phyloP scores from a whole-genome alignment of 352 stramenopile genomes.

The Saprolegnia diclina region DNA sequence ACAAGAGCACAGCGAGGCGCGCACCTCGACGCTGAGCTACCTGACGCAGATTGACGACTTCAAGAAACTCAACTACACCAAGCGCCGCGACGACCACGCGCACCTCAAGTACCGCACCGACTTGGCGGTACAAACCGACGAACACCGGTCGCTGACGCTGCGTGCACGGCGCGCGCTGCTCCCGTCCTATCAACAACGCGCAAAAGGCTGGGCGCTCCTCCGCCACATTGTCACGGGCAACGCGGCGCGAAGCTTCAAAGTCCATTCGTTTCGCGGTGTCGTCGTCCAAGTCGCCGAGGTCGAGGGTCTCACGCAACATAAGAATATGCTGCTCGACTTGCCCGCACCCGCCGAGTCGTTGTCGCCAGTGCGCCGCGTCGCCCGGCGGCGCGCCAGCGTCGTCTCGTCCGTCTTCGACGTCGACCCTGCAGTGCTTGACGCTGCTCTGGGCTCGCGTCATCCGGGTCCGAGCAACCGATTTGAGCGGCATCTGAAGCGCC shows the following conservation, averaged over 20 bases:
- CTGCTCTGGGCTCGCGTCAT: background rate
- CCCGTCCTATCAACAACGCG: slow-evolving; percentile 1
- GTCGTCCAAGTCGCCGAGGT: background rate
- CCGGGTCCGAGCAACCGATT: background rate
- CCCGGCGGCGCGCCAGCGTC: background rate
- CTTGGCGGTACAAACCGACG: slow-evolving; percentile 3
- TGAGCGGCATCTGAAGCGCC: background rate
- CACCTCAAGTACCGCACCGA: slow-evolving; percentile 17
- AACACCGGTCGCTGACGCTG: background rate
- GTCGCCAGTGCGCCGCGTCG: background rate
- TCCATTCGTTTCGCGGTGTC: background rate
- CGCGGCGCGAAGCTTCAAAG: background rate
- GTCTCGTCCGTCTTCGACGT: background rate
- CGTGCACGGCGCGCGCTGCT: background rate
- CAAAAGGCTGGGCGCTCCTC: slow-evolving; percentile 1
- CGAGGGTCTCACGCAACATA: background rate
- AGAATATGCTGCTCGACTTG: background rate
- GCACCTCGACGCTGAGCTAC: background rate
- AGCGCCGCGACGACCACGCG: background rate
- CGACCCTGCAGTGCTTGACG: background rate
- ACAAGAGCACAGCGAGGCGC: background rate
- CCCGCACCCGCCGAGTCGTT: background rate
- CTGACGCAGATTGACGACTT: background rate
- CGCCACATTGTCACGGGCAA: slow-evolving; percentile 8
- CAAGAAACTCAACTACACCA: background rate